Percentiles rank a stretch among this genome's conserved stretches.
Evolutionary conservation across 164 flowering plant species (phyloP).

Genomic region (Nymphaea thermarum): DNA sequence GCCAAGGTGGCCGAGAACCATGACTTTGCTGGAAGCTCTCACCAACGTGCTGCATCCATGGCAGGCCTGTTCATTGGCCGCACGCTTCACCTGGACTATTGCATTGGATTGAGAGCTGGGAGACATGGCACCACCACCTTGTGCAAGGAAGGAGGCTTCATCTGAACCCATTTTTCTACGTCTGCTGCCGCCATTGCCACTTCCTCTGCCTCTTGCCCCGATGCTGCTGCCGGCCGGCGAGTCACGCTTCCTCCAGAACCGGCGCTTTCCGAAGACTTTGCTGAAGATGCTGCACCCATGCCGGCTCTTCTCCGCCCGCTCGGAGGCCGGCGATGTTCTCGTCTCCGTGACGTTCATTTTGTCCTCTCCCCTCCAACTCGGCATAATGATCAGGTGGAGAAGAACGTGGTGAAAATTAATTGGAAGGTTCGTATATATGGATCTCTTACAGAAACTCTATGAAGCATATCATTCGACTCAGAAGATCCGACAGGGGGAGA

Average conservation of each 20-base stretch:
- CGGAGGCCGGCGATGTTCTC: no score
- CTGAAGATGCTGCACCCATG: not conserved
- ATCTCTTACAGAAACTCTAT: no score
- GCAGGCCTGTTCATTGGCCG: not conserved
- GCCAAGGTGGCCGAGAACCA: constrained; percentile 64
- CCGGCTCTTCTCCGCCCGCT: not conserved
- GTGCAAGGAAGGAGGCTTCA: not conserved
- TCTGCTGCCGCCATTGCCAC: not conserved
- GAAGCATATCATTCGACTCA: no score
- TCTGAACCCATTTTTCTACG: not conserved
- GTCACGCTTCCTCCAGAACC: not conserved
- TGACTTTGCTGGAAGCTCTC: constrained; percentile 76
- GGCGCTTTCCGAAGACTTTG: not conserved
- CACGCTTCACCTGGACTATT: not conserved
- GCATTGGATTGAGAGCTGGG: not conserved
- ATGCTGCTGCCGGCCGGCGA: not conserved
- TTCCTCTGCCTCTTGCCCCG: not conserved
- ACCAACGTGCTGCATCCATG: constrained; percentile 35
- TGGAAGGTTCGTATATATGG: no score
- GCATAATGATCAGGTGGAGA: no score
- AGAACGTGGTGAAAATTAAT: no score
- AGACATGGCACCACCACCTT: not conserved
- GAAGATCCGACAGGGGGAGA: no score
- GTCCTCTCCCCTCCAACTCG: no score
- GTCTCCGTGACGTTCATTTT: no score